Conservation (phyloP, 139 green algal genomes). For the Gonium pectorale region DNA sequence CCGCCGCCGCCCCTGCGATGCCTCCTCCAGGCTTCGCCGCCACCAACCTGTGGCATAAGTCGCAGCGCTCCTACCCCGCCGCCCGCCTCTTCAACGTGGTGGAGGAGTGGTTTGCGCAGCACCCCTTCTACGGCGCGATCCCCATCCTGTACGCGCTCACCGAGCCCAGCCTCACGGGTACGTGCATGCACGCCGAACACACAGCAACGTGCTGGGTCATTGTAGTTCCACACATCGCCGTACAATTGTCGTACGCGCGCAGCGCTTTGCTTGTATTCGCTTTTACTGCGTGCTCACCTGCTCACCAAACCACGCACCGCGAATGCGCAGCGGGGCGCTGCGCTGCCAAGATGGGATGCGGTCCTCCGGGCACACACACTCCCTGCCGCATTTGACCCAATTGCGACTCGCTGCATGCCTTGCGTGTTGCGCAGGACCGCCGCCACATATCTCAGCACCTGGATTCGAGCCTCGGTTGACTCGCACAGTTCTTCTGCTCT, state of each 20-base stretch:
- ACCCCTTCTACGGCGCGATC: constrained; percentile 44
- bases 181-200: not conserved
- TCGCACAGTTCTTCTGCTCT: too few relatives aligned
- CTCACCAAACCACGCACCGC: too few relatives aligned
- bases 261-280: not conserved
- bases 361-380: too few relatives aligned
- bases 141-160: constrained; percentile 12
- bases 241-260: not conserved
- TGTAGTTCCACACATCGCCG: not conserved
- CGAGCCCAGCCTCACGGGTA: constrained; percentile 38
- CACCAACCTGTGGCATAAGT: constrained; percentile 49
- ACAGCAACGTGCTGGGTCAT: not conserved
- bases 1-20: too few relatives aligned
- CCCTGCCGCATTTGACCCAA: not conserved
- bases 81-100: constrained; percentile 7
- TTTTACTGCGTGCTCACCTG: not conserved
- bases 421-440: too few relatives aligned
- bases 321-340: too few relatives aligned
- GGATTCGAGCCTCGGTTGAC: too few relatives aligned
- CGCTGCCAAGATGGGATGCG: too few relatives aligned
- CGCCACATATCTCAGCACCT: too few relatives aligned
- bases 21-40: constrained; percentile 33
- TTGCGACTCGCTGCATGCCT: not conserved
- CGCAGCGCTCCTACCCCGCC: constrained; percentile 7
- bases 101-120: constrained; percentile 47